A percentile compares a stretch with the other conserved stretches of the same genome.
Evolutionary conservation across 2,329 filamentous ascomycete genomes (phyloP).

Genomic region (Talaromyces sp.): DNA sequence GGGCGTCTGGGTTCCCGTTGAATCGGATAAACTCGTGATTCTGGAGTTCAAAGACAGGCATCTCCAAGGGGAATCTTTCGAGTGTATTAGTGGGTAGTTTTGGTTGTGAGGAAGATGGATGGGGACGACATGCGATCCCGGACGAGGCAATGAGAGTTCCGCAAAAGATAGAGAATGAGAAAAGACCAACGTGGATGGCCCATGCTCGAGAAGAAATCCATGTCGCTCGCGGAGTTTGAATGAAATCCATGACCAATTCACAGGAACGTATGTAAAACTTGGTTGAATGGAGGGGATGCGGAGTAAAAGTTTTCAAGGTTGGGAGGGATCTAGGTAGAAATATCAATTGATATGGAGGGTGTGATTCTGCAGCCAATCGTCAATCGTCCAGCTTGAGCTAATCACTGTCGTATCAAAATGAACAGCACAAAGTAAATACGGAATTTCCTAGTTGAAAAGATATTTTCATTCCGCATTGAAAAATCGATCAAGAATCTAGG

Average conservation of each 20-base stretch:
- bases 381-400: neutral
- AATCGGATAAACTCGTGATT: neutral
- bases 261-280: neutral
- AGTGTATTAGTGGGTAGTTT: neutral
- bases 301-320: neutral
- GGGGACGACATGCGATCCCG: neutral
- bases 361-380: neutral
- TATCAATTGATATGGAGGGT: neutral
- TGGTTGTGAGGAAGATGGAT: neutral
- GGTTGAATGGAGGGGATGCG: neutral
- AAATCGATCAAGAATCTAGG: neutral
- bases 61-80: neutral
- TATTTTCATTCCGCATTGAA: neutral
- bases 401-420: neutral
- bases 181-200: neutral
- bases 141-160: neutral
- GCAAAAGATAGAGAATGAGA: neutral
- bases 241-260: neutral
- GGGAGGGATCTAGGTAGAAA: neutral
- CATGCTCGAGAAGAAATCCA: neutral
- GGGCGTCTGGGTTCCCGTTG: neutral
- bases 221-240: neutral
- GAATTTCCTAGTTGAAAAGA: neutral
- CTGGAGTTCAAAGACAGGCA: neutral
- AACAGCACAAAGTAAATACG: neutral